Evolutionary conservation across 345 rosid species (phyloP), one percentile per base, ranked within the genome.

Genomic region (Brassica carinata): DNA sequence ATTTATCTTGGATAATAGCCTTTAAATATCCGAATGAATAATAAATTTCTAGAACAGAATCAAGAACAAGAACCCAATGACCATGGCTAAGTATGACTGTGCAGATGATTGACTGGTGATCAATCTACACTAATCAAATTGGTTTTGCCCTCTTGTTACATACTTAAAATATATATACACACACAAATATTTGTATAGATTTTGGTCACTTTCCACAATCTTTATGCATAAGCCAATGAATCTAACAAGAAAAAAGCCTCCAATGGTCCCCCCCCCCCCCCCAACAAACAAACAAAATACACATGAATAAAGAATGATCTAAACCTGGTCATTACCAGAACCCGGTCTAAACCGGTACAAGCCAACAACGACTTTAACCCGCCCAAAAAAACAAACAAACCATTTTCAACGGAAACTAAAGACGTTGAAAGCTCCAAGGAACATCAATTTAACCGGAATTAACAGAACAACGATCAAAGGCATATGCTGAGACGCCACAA

Each of bases 401-500:
- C 45, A 38, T 48, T 3, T 73, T 78, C 75, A 85, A 69, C 81
- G 73, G 71, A 87, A 64, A 73, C 73, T 76, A 67, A 88, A 82
- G 71, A 85, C 66, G 71, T 72, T 85, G 64, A 78, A 81, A 48
- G 90, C 92, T 64, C 94, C 94, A 23, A 89, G 43, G 18, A 90
- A 87, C 17, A 95, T 58, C 64, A 93, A 76, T 66, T 89, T 82
- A 33, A 88, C 97, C 8, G 96, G 98, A 72, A 90, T 82, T 82
- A 90, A 76, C 34, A 93, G 69, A 43, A 96, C 83, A 72, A 93
- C 85, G 17, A 96, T 84, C 89, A 93, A 85, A 74, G 90, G 94
- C 99, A 89, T 89, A 71, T 87, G 90, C 79, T 96, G 97, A 3
- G 98, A 96, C 33, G 96, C 87, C 19, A 92, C 88, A 8, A 89